Conservation (phyloP, 1,139 yeast genomes). For the Lodderomyces metapsilosis region DNA sequence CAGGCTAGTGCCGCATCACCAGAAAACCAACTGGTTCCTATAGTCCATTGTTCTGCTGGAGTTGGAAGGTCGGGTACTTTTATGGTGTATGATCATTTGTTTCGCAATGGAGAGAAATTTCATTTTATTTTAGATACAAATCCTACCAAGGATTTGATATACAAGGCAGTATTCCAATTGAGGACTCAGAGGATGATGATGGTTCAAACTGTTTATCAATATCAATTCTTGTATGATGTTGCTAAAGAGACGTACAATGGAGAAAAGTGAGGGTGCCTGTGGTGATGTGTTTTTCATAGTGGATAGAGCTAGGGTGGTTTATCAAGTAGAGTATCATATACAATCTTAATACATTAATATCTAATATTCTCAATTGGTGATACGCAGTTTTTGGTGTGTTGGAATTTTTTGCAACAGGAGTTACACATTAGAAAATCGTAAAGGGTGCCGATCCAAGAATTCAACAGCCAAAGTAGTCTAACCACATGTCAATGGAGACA, state of each 20-base stretch:
- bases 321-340: not conserved
- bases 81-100: conserved; percentile 61
- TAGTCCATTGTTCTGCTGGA: conserved; percentile 82
- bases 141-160: conserved; percentile 11
- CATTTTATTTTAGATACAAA: conserved; percentile 3
- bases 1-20: not conserved
- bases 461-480: not conserved
- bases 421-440: too few species aligned
- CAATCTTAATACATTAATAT: not conserved
- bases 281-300: not conserved
- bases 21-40: conserved; percentile 26
- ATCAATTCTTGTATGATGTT: conserved; percentile 43
- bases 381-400: not conserved
- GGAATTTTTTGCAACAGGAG: too few species aligned
- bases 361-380: too few species aligned
- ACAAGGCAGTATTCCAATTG: conserved; percentile 35
- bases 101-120: conserved; percentile 10
- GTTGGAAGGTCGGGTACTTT: conserved; percentile 84
- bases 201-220: conserved; percentile 67
- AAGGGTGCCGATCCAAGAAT: too few species aligned
- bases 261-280: not conserved
- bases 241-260: conserved; percentile 11
- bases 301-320: too few species aligned
- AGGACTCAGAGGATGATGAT: conserved; percentile 60
- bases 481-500: not conserved